Base-by-base conservation (phyloP, 257 asterid genomes). In the Gentiana macrophylla region DNA sequence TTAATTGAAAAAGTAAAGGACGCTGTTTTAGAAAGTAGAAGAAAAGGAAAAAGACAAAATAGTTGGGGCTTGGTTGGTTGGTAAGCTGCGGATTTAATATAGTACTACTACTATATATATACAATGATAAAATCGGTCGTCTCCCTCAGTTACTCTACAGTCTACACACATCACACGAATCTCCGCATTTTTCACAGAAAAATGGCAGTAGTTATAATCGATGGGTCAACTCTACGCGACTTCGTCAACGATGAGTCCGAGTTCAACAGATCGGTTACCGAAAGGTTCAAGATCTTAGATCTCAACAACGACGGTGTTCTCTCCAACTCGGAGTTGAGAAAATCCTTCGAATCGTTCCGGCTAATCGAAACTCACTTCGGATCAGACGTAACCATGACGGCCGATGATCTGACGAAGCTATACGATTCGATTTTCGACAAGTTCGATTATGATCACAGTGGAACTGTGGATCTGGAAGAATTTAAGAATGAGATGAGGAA, bases 261-360 rank as follows among this genome's bases (percentile, higher is more conserved):
- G 34, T 88, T 88, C 79, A 59, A 69, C 62, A 82, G 77, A 43
- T 67, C 78, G 63, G 67, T 75, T 0, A 83, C 77, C 57, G 86
- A 84, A 24, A 78, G 81, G 32, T 88, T 88, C 68, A 67, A 74
- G 7, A 41, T 70, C 11, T 72, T 88, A 8, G 97, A 89, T 70
- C 64, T 78, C 59, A 86, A 89, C 83, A 70, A 63, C 68, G 97
- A 89, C 73, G 95, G 97, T 69, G 94, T 86, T n/a, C 49, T 89
- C 1, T 89, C 95, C 9, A 55, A 80, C 11, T 86, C 92, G 46
- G 97, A 89, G 86, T 78, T 86, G 56, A 86, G 97, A 6, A 86
- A 74, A 9, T 87, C 81, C 50, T 86, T 86, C 77, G 94, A 89
- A 69, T 77, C 94, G 7, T 84, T 86, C 44, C 70, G 92, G 11